Evolutionary conservation across 768 basidiomycete species (phyloP), one percentile per base, ranked within the genome.

Genomic region (Mycena olivaceomarginata): DNA sequence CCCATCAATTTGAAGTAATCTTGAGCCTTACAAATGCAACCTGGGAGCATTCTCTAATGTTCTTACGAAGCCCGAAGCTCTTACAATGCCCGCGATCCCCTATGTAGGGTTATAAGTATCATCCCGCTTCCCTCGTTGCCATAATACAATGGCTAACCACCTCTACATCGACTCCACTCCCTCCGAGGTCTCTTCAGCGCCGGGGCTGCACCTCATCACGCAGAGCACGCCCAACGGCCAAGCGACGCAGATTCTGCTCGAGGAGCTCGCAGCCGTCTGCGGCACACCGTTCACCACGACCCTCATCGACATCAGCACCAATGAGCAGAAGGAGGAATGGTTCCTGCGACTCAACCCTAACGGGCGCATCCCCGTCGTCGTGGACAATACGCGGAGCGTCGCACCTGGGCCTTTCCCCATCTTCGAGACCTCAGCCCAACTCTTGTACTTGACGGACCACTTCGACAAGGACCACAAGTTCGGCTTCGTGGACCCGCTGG

Each of bases 141-240:
- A 8, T 8, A 45, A 10, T 45, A 45, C 43, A 8, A 45, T 45
- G 43, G 10, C 43, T 45, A 45, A 15, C 48, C 48, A 51, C 48
- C 48, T 51, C 48, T 51, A 51, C 48, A 51, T 51, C 18, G 48
- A 15, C 15, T 51, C 48, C 16, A 51, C 48, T 9, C 48, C 48
- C 16, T 1, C 48, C 13, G 48, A 51, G 48, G 48, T 51, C 48
- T 51, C 48, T 16, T 51, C 48, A 18, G 48, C 48, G 15, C 5
- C 48, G 48, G 48, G 48, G 48, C 48, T 51, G 48, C 48, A 51
- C 48, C 48, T 51, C 48, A 51, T 51, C 48, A 51, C 48, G 48
- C 48, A 51, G 18, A 51, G 5, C 16, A 51, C 48, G 11, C 48
- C 48, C 48, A 51, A 51, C 48, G 48, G 48, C 48, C 48, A 51